phyloP scores from a whole-genome alignment of 73 alveolate species.

The Tetrahymena elliotti region DNA sequence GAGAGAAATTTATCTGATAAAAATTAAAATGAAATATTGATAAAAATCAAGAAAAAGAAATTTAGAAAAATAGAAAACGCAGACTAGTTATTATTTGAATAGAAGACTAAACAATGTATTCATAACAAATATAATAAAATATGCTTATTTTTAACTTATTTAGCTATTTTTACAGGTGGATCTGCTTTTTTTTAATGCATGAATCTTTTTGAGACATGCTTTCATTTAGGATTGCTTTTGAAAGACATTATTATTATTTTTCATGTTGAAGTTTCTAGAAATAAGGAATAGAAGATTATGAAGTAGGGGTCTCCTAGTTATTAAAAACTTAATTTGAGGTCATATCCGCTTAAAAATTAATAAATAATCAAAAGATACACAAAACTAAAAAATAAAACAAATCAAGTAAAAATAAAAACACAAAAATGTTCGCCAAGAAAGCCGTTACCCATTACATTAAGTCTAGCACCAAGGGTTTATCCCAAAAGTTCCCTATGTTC shows the following conservation, averaged over 20 bases:
- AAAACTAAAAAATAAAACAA: not conserved
- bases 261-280: not conserved
- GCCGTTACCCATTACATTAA: not conserved
- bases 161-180: not conserved
- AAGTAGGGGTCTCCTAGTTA: not conserved
- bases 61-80: not conserved
- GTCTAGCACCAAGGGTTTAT: not conserved
- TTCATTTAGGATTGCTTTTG: not conserved
- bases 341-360: not conserved
- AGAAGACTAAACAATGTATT: not conserved
- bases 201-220: not conserved
- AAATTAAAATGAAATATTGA: not conserved
- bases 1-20: not conserved
- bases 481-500: conserved; percentile 18
- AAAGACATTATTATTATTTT: not conserved
- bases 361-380: not conserved
- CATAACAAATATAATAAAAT: too few relatives aligned
- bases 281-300: not conserved
- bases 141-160: not conserved
- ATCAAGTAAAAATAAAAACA: not conserved
- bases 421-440: not conserved
- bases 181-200: too few relatives aligned
- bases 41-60: not conserved
- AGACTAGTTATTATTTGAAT: not conserved
- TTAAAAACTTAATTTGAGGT: not conserved